Conservation (phyloP, 768 basidiomycete genomes). For the Daedaleopsis sinensis region DNA sequence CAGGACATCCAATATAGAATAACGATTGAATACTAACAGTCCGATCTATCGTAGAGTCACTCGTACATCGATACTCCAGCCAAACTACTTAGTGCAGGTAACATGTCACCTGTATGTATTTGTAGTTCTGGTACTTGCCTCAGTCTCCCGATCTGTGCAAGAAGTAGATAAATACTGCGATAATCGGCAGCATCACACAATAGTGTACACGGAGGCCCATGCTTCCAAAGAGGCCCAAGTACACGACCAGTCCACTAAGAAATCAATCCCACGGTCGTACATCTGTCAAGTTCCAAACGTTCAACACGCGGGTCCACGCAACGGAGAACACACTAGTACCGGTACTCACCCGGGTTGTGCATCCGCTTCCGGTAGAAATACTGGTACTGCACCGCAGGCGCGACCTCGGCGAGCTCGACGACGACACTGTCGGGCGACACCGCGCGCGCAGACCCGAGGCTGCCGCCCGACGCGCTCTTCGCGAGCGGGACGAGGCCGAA, state of each 20-base stretch:
- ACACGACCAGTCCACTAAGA: not conserved
- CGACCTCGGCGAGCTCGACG: not conserved
- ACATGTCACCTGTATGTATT: too few species aligned
- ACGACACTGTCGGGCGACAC: not conserved
- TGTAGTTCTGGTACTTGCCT: too few species aligned
- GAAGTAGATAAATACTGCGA: too few species aligned
- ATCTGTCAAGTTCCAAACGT: not conserved
- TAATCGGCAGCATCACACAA: not conserved
- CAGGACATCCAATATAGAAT: too few species aligned
- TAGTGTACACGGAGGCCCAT: not conserved
- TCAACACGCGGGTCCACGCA: not conserved
- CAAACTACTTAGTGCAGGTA: too few species aligned
- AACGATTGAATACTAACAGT: too few species aligned
- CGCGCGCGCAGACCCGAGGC: not conserved
- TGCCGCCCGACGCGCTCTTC: constrained; percentile 2
- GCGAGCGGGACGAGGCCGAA: constrained; percentile 17
- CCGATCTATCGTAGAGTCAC: too few species aligned
- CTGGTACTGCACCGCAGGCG: not conserved
- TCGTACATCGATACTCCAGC: too few species aligned
- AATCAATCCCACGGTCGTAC: not conserved
- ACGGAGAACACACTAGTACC: not conserved
- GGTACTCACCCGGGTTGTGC: constrained; percentile 16
- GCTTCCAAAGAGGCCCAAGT: too few species aligned
- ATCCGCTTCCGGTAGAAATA: constrained; percentile 16
- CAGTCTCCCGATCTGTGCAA: too few species aligned